Evolutionary conservation across 208 protist genomes (phyloP), one percentile per base, ranked within the genome.

Genomic region (Trypanosoma rangeli): DNA sequence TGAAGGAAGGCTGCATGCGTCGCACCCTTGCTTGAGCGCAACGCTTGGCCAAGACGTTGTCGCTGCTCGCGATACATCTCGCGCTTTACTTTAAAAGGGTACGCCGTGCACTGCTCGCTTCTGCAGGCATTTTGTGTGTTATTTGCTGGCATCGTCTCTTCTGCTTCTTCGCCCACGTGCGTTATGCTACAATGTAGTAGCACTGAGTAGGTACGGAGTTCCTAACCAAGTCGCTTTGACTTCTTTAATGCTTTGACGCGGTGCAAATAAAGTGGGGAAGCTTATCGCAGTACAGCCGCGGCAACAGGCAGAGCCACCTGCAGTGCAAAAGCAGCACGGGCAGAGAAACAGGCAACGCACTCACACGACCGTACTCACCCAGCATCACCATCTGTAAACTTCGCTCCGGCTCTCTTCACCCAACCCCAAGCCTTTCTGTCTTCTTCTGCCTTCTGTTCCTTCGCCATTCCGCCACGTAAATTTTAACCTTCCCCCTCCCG

Each of bases 31-130:
- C 74, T 61, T 54, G 70, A 52, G 3, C 50, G 66, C 39, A 96
- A 54, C 8, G 78, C 80, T 10, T 54, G 61, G 1, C 76, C 85
- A 39, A 96, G 85, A 15, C 91, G 88, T 31, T 84, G 58, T 44
- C 91, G 88, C 82, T 96, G 91, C 71, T 96, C 89, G 54, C 68
- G 70, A 71, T 93, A 96, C 89, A 96, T 96, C 73, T 85, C 84
- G 54, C 68, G 76, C 7, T 80, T 65, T 22, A 94, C 82, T 46
- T 80, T 71, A 62, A 83, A 92, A 13, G 91, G 91, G 62, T 89
- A 92, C 0, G 91, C 89, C 20, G 70, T 77, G 64, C 53, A 65
- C 48, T 22, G 12, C 15, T 39, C 60, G 52, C 22, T 7, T 9
- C 33, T 61, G 22, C 15, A 63, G 9, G 8, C 26, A 37, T 70